A percentile compares a stretch with the other conserved stretches of the same genome.
phyloP scores from a whole-genome alignment of 2,329 filamentous ascomycete genomes.

The Aspergillus calidoustus region DNA sequence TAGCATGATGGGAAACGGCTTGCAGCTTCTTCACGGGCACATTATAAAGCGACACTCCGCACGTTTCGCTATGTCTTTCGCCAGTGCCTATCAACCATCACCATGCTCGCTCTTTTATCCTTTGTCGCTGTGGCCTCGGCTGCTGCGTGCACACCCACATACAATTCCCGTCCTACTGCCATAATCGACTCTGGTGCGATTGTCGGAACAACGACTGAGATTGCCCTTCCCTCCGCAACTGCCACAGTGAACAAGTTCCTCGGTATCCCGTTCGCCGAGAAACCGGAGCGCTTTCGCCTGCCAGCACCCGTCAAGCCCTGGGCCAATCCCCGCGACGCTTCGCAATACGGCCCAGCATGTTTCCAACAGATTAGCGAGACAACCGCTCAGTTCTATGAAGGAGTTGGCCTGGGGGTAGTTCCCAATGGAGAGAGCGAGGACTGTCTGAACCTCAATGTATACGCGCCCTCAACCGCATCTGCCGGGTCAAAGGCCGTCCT shows the following conservation, averaged over 20 bases:
- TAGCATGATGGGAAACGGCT: neutral
- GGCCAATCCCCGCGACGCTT: neutral
- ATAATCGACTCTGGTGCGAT: conserved; percentile 7
- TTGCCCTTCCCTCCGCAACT: neutral
- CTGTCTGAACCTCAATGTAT: conserved; percentile 41
- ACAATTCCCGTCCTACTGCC: neutral
- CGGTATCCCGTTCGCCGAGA: neutral
- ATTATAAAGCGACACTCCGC: neutral
- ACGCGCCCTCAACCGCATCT: neutral
- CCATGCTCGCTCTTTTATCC: neutral
- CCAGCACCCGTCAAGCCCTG: neutral
- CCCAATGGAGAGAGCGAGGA: conserved; percentile 35
- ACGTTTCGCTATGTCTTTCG: neutral
- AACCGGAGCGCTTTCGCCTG: conserved; percentile 7
- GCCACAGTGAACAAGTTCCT: conserved; percentile 1
- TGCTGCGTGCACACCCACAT: conserved; percentile 1
- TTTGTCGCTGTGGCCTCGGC: neutral
- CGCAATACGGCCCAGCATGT: conserved; percentile 4
- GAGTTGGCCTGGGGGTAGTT: neutral
- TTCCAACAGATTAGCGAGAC: neutral
- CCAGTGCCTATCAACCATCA: neutral
- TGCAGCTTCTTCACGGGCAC: neutral
- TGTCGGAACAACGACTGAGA: conserved; percentile 1
- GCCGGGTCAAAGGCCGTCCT: neutral
- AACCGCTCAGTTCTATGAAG: neutral